Evolutionary conservation across 73 alveolate genomes (phyloP).

Genomic region (Loxodes magnus): DNA sequence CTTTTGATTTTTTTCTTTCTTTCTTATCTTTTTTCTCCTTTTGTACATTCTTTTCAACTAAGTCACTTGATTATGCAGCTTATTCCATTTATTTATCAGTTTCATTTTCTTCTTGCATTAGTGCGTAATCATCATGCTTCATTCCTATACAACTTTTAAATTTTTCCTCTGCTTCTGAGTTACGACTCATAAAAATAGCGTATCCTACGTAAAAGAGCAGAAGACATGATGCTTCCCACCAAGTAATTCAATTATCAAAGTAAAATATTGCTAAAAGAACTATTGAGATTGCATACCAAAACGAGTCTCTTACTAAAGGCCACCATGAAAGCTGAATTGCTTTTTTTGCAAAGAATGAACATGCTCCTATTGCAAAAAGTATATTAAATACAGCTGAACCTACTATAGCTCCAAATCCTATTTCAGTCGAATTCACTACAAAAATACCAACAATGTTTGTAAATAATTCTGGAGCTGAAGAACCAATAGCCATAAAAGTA

Average conservation of each 20-base stretch:
- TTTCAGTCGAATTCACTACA: background rate
- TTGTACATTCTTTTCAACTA: too few relatives aligned
- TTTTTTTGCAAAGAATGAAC: background rate
- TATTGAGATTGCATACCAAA: background rate
- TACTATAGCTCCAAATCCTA: conserved; percentile 6
- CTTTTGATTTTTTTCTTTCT: too few relatives aligned
- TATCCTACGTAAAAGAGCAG: background rate
- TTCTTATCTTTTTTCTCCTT: too few relatives aligned
- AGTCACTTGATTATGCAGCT: too few relatives aligned
- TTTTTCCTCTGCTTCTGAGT: background rate
- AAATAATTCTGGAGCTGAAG: conserved; percentile 6
- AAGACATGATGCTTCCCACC: conserved; percentile 8
- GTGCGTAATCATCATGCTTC: too few relatives aligned
- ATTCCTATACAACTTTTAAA: too few relatives aligned
- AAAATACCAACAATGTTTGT: background rate
- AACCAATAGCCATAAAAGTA: conserved; percentile 1
- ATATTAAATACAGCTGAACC: too few relatives aligned
- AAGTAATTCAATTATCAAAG: background rate
- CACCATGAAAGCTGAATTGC: conserved; percentile 7
- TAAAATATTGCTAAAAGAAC: background rate
- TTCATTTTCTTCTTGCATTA: too few relatives aligned
- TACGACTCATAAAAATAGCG: background rate
- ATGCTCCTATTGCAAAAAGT: too few relatives aligned
- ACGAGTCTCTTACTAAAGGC: conserved; percentile 4
- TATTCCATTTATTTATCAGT: too few relatives aligned